A percentile compares a stretch with the other conserved stretches of the same genome.
Conservation (phyloP, 2,329 filamentous ascomycete genomes). For the Pseudocercospora cruenta region DNA sequence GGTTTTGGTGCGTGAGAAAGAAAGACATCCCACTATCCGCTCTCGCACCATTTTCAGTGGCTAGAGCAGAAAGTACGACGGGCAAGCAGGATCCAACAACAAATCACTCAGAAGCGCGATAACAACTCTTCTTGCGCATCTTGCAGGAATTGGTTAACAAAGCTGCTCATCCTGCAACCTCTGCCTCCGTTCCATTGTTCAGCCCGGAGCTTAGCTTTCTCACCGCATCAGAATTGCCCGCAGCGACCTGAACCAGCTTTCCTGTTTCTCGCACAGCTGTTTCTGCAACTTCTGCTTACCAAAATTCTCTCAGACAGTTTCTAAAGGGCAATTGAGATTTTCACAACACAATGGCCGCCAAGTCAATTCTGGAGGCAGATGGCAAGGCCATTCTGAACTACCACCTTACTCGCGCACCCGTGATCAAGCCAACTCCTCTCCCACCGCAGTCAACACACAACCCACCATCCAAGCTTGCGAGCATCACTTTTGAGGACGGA, state of each 20-base stretch:
- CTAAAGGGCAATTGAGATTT: neutral
- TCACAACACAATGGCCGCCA: slow-evolving; percentile 76
- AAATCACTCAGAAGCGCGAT: neutral
- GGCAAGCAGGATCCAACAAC: neutral
- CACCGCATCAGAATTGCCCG: slow-evolving; percentile 11
- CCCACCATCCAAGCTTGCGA: slow-evolving; percentile 84
- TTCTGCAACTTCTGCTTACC: slow-evolving; percentile 31
- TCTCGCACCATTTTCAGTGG: neutral
- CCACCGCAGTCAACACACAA: slow-evolving; percentile 85
- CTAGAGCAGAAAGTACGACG: neutral
- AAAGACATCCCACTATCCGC: neutral
- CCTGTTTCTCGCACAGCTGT: slow-evolving; percentile 6
- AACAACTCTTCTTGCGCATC: neutral
- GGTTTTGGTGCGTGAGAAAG: neutral
- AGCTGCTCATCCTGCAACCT: slow-evolving; percentile 4
- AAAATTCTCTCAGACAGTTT: slow-evolving; percentile 4
- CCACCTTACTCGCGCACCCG: slow-evolving; percentile 94
- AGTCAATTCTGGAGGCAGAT: slow-evolving; percentile 97
- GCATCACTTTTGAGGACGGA: slow-evolving; percentile 90
- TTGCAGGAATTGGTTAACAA: neutral
- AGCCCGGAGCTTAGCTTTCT: slow-evolving; percentile 17
- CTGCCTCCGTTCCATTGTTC: slow-evolving; percentile 14
- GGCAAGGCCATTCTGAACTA: slow-evolving; percentile 99
- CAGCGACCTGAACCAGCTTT: slow-evolving; percentile 6
- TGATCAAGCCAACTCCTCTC: slow-evolving; percentile 97